Conservation (phyloP, 78 protist genomes). For the Polysphondylium violaceum region DNA sequence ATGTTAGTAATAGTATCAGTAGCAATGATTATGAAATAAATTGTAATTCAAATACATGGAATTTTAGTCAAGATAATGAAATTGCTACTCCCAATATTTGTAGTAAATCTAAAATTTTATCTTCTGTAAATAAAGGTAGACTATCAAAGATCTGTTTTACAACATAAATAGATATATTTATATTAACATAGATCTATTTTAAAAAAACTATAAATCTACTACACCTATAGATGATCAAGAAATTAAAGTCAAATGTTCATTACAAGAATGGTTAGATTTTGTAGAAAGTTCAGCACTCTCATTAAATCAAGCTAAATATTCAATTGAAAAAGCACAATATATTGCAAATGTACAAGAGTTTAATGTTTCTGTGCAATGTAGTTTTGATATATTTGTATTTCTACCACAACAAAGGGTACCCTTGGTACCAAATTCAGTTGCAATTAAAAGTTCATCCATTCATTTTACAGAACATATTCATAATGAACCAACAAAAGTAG, state of each 20-base stretch:
- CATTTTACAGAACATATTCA: not conserved
- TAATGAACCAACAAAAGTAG: not conserved
- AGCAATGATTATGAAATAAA: no score
- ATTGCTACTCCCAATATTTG: no score
- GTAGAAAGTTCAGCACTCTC: not conserved
- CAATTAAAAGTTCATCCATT: not conserved
- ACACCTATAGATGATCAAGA: not conserved
- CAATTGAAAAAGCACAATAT: conserved; percentile 47
- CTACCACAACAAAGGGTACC: conserved; percentile 9
- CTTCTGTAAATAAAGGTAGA: not conserved
- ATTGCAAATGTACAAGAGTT: conserved; percentile 17
- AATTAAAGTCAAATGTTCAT: conserved; percentile 22
- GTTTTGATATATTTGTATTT: conserved; percentile 49
- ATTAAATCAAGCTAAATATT: not conserved
- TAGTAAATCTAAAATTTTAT: not conserved
- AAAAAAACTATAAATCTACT: not conserved
- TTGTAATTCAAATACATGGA: conserved; percentile 24
- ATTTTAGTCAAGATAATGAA: not conserved
- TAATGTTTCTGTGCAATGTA: conserved; percentile 27
- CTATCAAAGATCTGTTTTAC: no score
- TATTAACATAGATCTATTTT: no score
- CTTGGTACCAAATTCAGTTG: conserved; percentile 47
- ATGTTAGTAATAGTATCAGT: no score
- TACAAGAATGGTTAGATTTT: conserved; percentile 48
- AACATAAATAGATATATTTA: conserved; percentile 5